Evolutionary conservation across 192 early-diverging fungal species (phyloP).

Genomic region (Jimgerdemannia lactiflua): DNA sequence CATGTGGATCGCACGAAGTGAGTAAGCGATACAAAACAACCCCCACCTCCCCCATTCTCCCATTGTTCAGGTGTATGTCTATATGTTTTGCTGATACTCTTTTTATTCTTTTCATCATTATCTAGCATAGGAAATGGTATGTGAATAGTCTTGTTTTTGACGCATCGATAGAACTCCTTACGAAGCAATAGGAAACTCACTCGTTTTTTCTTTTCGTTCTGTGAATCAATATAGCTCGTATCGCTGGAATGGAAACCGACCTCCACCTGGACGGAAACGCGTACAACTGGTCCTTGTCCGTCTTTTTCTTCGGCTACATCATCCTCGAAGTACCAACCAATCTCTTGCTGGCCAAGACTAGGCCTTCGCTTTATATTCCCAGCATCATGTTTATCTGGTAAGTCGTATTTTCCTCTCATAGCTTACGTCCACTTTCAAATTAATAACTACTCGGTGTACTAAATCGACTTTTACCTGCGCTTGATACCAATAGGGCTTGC

Average conservation of each 20-base stretch:
- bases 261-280: conserved; percentile 15
- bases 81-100: not conserved
- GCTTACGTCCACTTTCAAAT: no score
- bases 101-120: not conserved
- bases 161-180: no score
- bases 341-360: conserved; percentile 21
- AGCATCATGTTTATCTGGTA: conserved; percentile 43
- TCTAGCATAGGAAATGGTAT: not conserved
- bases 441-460: no score
- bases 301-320: conserved; percentile 47
- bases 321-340: conserved; percentile 49
- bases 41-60: no score
- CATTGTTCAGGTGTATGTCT: not conserved
- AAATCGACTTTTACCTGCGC: no score
- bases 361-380: conserved; percentile 11
- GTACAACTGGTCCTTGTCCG: conserved; percentile 38
- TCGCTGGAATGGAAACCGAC: conserved; percentile 13
- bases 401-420: no score
- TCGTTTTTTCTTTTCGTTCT: not conserved
- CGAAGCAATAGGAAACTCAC: not conserved
- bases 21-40: not conserved
- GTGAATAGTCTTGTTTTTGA: not conserved
- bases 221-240: not conserved
- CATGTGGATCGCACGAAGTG: conserved; percentile 4
- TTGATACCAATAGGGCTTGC: conserved; percentile 14